Base-by-base conservation (phyloP, 2,329 filamentous ascomycete genomes). In the Xenoacremonium recifei region DNA sequence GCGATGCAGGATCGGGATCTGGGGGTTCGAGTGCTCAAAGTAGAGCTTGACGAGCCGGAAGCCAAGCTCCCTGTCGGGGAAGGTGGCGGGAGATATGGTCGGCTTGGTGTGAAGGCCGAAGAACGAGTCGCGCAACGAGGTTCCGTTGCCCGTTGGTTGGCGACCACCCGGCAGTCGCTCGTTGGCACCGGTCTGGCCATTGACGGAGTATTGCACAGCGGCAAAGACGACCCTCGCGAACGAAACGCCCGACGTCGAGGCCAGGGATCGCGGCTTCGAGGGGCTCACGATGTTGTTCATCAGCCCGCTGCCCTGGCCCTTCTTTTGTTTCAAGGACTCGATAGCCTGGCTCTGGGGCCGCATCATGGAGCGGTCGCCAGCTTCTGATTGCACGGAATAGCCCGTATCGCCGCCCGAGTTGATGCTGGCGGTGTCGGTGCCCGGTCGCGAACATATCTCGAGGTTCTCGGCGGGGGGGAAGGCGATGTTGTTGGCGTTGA, bases 221-320 rank as follows among this genome's bases (percentile, higher is more conserved):
- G 92, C 90, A 61, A 96, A 93, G 10, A 97, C 92, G 11, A 97
- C 89, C 42, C 89, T 80, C 5, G 92, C 91, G 69, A 97, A 97
- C 0, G 91, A 95, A 37, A 97, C 93, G 13, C 91, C 92, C 2
- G 89, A 91, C 2, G 89, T 86, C 1, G 89, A 89, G 13, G 89
- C 89, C 13, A 95, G 74, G 58, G 90, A 90, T 48, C 89, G 80
- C 3, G 87, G 84, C 63, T 93, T 89, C 4, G 87, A 85, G 4
- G 82, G 79, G 37, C 84, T 87, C 59, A 89, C 85, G 18, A 90
- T 85, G 18, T 87, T 88, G 16, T 88, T 81, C 78, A 88, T 86
- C 44, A 61, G 65, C 3, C 63, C 57, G 32, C 55, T 56, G 27
- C 61, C 57, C 2, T 58, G 57, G 10, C 56, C 54, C 39, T 66